A percentile compares a stretch with the other conserved stretches of the same genome.
phyloP scores from a whole-genome alignment of 2,329 filamentous ascomycete species.

The Pseudogymnoascus destructans region DNA sequence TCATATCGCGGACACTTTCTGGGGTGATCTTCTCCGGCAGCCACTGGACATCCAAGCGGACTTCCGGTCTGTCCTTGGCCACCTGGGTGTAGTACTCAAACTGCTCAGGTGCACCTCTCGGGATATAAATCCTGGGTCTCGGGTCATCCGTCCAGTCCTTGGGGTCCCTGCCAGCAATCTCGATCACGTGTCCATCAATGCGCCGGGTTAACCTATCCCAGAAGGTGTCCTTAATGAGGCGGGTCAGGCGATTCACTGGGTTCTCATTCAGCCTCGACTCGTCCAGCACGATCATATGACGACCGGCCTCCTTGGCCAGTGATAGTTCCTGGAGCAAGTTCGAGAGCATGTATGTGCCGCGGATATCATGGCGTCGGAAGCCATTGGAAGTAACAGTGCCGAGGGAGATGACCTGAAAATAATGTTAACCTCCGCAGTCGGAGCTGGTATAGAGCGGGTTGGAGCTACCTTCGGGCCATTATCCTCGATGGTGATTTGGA shows the following conservation, averaged over 20 bases:
- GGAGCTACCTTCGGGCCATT: constrained; percentile 66
- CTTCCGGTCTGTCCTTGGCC: constrained; percentile 64
- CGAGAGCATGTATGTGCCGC: constrained; percentile 93
- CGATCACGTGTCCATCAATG: constrained; percentile 80
- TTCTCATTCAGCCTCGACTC: constrained; percentile 90
- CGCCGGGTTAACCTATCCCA: constrained; percentile 84
- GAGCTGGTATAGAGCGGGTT: not conserved
- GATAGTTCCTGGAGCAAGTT: constrained; percentile 93
- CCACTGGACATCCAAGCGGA: constrained; percentile 74
- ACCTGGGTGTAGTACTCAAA: constrained; percentile 77
- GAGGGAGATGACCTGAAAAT: constrained; percentile 56
- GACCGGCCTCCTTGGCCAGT: constrained; percentile 79
- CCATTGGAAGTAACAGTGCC: constrained; percentile 79
- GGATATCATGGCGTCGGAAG: constrained; percentile 76
- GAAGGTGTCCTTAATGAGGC: constrained; percentile 79
- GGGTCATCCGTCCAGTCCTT: constrained; percentile 94
- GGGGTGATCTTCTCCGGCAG: constrained; percentile 67
- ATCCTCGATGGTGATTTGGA: constrained; percentile 97
- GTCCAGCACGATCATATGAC: constrained; percentile 81
- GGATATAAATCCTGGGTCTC: constrained; percentile 83
- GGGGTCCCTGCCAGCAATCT: constrained; percentile 73
- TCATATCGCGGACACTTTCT: constrained; percentile 70
- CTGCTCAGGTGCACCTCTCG: constrained; percentile 72
- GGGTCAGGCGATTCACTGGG: constrained; percentile 73
- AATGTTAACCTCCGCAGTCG: not conserved